Base-by-base conservation (phyloP, 108 stramenopile species). In the Cylindrotheca fusiformis region DNA sequence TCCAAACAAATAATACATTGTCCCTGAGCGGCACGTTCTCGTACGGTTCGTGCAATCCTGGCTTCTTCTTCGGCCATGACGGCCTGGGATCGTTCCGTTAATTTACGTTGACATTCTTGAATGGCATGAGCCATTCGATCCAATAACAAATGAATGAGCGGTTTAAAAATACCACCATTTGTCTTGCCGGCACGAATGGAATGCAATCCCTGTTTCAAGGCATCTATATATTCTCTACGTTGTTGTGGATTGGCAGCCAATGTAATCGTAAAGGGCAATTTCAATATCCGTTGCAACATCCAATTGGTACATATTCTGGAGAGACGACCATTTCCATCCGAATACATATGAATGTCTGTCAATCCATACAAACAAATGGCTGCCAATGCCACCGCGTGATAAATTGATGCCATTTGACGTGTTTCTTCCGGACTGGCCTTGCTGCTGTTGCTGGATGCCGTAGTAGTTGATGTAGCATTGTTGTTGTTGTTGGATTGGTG, bases 1-100 rank as follows among this genome's bases (percentile, higher is more conserved):
- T 71, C 70, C 48, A 78, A 69, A 52, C 77, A 78, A 54, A 78
- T 78, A 3, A 69, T 26, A 52, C 77, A 78, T 44, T 36, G 30
- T 24, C 69, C 69, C 3, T 49, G 45, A 5, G 71, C 71, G 1
- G 71, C 72, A 44, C 63, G 61, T 56, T 74, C 77, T 29, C 77
- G 66, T 19, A 60, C 52, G 18, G 22, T 26, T 4, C 72, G 57
- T 4, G 72, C 72, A 3, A 72, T 72, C 20, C 55, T 23, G 0
- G 72, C 71, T 57, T 78, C 77, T n/a, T 55, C 59, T 46, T 69
- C 45, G 12, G 65, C 77, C 19, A 19, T 19, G 3, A 45, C 62
- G n/a, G 32, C 27, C 44, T 25, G 26, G 0, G 66, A 47, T 45
- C 58, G 62, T 28, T 74, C 72, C 3, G 20, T 28, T 23, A 67